Conservation (phyloP, 2,329 filamentous ascomycete species). For the Byssochlamys sp. region DNA sequence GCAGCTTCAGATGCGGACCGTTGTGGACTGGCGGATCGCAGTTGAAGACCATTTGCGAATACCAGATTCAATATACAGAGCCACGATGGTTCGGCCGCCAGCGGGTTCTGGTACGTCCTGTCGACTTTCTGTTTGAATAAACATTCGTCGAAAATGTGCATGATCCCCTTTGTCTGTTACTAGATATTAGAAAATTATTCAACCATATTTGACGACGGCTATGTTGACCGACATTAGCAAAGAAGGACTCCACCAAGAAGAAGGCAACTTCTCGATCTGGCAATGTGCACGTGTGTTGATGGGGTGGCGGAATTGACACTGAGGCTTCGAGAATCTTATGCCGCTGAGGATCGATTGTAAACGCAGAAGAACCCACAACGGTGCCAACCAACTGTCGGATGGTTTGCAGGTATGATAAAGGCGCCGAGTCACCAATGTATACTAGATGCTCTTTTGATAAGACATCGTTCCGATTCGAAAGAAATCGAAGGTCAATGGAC, state of each 20-base stretch:
- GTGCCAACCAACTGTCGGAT: conserved; percentile 53
- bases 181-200: conserved; percentile 34
- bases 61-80: conserved; percentile 54
- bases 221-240: conserved; percentile 45
- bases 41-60: conserved; percentile 54
- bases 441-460: conserved; percentile 29
- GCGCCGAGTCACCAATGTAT: conserved; percentile 55
- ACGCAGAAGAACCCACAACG: conserved; percentile 45
- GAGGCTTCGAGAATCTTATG: conserved; percentile 50
- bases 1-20: conserved; percentile 31
- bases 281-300: conserved; percentile 44
- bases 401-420: conserved; percentile 51
- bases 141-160: conserved; percentile 50
- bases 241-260: conserved; percentile 50
- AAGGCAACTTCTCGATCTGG: conserved; percentile 48
- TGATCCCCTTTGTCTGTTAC: conserved; percentile 47
- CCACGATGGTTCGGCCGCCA: conserved; percentile 41
- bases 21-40: conserved; percentile 4
- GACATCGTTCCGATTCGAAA: background rate
- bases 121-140: conserved; percentile 43
- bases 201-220: background rate
- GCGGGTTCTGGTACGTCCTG: conserved; percentile 46
- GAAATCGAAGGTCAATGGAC: background rate
- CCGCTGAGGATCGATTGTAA: conserved; percentile 49
- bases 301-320: conserved; percentile 31